Evolutionary conservation across 441 rosid genomes (phyloP).

Genomic region (Jatropha podagrica): DNA sequence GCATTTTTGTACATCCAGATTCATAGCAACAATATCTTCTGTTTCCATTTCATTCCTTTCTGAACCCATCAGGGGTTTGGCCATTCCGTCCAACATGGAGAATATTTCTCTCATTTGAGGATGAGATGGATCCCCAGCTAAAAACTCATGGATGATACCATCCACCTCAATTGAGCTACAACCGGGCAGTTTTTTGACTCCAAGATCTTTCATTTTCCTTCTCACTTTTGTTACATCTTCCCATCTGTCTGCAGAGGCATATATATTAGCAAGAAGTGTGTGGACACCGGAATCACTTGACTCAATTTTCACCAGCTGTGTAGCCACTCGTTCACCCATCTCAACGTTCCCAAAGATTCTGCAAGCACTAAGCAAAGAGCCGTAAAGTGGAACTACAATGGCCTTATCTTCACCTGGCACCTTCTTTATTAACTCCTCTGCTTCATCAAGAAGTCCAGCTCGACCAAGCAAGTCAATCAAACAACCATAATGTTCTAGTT

Average conservation of each 20-base stretch:
- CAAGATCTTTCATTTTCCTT: constrained; percentile 29
- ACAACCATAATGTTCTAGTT: constrained; percentile 64
- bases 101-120: constrained; percentile 35
- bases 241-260: constrained; percentile 34
- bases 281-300: constrained; percentile 52
- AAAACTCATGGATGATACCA: constrained; percentile 24
- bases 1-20: not conserved
- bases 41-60: not conserved
- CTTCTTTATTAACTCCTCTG: constrained; percentile 36
- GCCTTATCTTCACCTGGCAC: constrained; percentile 28
- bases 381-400: constrained; percentile 47
- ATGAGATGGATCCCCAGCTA: constrained; percentile 45
- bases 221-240: constrained; percentile 26
- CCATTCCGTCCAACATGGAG: not conserved
- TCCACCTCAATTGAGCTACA: constrained; percentile 29
- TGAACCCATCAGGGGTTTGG: not conserved
- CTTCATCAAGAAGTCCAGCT: constrained; percentile 56
- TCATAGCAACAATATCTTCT: not conserved
- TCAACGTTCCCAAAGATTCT: constrained; percentile 47
- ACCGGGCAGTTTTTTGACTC: constrained; percentile 29
- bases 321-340: constrained; percentile 53
- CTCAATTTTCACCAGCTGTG: constrained; percentile 39
- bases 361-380: constrained; percentile 64
- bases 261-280: constrained; percentile 45
- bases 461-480: constrained; percentile 73